phyloP scores from a whole-genome alignment of 78 protist genomes.

The Dictyostelium purpureum region DNA sequence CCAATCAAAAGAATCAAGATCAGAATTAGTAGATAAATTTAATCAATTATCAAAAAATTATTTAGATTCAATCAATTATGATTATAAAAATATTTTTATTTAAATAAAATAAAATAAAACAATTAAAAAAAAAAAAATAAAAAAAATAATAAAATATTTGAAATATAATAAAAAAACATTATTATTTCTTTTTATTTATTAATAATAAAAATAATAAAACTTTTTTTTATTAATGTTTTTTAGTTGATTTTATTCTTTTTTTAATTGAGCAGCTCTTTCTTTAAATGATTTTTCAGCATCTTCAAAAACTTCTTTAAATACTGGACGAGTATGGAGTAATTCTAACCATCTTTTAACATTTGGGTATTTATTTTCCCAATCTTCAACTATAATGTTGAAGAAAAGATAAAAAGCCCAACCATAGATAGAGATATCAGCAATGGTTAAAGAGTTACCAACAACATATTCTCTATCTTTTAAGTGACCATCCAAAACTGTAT shows the following conservation, averaged over 20 bases:
- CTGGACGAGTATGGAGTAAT: neutral
- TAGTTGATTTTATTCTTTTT: too few species aligned
- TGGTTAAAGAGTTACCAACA: constrained; percentile 83
- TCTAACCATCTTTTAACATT: neutral
- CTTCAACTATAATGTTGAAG: neutral
- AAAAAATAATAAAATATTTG: too few species aligned
- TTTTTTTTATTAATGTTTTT: too few species aligned
- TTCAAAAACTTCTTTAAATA: neutral
- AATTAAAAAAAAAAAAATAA: too few species aligned
- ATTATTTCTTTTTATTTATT: too few species aligned
- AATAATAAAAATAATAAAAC: too few species aligned
- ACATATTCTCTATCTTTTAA: constrained; percentile 70
- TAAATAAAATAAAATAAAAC: too few species aligned
- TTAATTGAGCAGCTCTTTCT: neutral
- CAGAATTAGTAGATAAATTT: neutral
- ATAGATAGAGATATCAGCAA: constrained; percentile 76
- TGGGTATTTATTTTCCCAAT: neutral
- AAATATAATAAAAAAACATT: too few species aligned
- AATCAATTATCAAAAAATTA: neutral
- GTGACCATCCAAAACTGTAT: constrained; percentile 82
- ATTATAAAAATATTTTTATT: neutral
- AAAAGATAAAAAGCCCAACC: neutral
- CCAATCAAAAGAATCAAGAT: constrained; percentile 1
- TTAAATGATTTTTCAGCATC: neutral
- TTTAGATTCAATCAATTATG: neutral